Base-by-base conservation (phyloP, 768 basidiomycete species). In the Antrodiella citrinella region DNA sequence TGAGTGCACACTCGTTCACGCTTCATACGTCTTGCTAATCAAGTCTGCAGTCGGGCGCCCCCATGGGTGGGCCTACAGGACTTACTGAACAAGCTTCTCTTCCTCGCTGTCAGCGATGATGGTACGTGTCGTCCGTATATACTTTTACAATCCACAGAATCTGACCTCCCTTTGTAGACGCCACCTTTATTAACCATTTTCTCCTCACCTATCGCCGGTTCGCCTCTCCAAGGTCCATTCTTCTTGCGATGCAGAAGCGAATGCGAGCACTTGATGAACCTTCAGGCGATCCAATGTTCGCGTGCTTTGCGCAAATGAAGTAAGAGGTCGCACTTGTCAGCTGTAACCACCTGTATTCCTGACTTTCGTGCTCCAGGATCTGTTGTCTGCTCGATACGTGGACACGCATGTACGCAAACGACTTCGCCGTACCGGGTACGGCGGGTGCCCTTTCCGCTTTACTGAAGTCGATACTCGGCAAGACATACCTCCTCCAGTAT, bases 241-340 rank as follows among this genome's bases (percentile, higher is more conserved):
- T 93, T n/a, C 71, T 91, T 42, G 84, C 87, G 4, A 89, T 93
- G 84, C 86, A 91, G 65, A 86, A 89, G 61, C 81, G 87, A 44
- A 84, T 91, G 77, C 79, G 85, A 26, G 80, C 84, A 55, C 69
- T 92, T 12, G 84, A 86, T 59, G 77, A 77, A 48, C 78, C 83
- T 15, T 75, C 77, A 11, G 41, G 41, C 19, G 88, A 92, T 68
- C 84, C 85, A 0, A 84, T 91, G 80, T 86, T 91, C 66, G 86
- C 87, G 5, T 86, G 82, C 58, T 91, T 84, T 65, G 88, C 86
- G 4, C 90, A 92, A 63, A 89, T 91, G 87, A 80, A 84, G 90
- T 88, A 57, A 22, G 64, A 49, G 20, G 44, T 48, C 49, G 50
- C 44, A n/a, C n/a, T n/a, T n/a, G n/a, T n/a, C n/a, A n/a, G 20